Percentiles rank a stretch among this genome's conserved stretches.
Conservation (phyloP, 1,284 basidiomycete species). For the Microbotryum lychnidis-dioicae region DNA sequence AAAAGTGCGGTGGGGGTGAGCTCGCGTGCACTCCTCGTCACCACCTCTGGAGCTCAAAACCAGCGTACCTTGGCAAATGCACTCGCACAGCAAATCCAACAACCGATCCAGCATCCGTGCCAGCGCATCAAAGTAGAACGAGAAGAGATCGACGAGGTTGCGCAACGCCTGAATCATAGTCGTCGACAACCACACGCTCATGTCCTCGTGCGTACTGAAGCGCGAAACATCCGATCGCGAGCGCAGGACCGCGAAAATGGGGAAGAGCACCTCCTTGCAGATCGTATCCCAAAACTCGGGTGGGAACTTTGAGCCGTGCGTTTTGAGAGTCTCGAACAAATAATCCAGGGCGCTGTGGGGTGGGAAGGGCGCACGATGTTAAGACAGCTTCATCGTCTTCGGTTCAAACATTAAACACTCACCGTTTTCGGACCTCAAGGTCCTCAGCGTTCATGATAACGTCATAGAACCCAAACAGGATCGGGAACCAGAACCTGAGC, state of each 20-base stretch:
- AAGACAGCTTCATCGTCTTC: not conserved
- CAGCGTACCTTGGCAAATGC: conserved; percentile 88
- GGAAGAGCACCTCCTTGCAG: conserved; percentile 92
- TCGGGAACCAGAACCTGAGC: conserved; percentile 95
- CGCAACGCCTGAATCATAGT: conserved; percentile 98
- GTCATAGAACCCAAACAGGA: conserved; percentile 94
- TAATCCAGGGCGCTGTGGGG: conserved; percentile 78
- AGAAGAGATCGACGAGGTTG: conserved; percentile 92
- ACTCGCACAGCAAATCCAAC: conserved; percentile 86
- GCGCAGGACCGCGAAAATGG: conserved; percentile 93
- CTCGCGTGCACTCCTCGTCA: not conserved
- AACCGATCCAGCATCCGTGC: conserved; percentile 85
- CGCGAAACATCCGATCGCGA: conserved; percentile 71
- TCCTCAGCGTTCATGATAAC: conserved; percentile 99
- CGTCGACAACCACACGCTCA: conserved; percentile 98
- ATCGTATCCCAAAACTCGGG: conserved; percentile 97
- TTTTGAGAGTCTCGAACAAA: conserved; percentile 87
- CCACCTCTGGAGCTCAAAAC: not conserved
- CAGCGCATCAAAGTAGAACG: conserved; percentile 87
- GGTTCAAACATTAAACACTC: conserved; percentile 40
- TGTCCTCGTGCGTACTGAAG: conserved; percentile 94
- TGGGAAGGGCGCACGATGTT: not conserved
- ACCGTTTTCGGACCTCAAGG: conserved; percentile 91
- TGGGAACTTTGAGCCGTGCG: conserved; percentile 75
- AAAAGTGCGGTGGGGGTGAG: conserved; percentile 8